Percentiles rank a stretch among this genome's conserved stretches.
phyloP scores from a whole-genome alignment of 768 basidiomycete species.

The Leccinellum luteum region DNA sequence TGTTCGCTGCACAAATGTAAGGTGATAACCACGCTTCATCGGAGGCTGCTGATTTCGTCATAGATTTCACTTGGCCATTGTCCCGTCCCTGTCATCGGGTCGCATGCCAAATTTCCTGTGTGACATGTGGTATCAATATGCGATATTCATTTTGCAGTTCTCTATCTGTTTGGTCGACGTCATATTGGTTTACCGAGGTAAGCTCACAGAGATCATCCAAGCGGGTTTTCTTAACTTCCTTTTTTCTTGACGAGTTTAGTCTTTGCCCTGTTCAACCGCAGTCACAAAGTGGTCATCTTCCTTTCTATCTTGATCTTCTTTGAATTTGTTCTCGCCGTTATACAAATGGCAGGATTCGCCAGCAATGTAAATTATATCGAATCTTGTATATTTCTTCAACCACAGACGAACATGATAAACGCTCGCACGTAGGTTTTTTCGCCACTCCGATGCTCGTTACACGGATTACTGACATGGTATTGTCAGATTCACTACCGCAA shows the following conservation, averaged over 20 bases:
- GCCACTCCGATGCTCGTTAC: background rate
- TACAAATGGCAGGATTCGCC: constrained; percentile 23
- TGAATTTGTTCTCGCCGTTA: constrained; percentile 13
- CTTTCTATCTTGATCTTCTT: constrained; percentile 10
- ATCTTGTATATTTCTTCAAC: constrained; percentile 27
- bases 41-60: background rate
- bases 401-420: background rate
- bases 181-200: constrained; percentile 25
- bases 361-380: background rate
- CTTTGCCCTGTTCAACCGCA: constrained; percentile 35
- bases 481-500: constrained; percentile 15
- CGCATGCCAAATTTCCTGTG: constrained; percentile 4
- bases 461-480: background rate
- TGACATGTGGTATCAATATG: constrained; percentile 9
- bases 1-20: constrained; percentile 12
- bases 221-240: background rate
- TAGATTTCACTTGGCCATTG: constrained; percentile 10
- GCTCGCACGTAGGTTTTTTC: constrained; percentile 17
- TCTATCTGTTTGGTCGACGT: constrained; percentile 16
- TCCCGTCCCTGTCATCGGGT: constrained; percentile 11
- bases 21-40: background rate
- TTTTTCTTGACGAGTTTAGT: constrained; percentile 5
- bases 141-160: constrained; percentile 3
- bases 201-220: background rate
- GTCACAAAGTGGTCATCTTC: constrained; percentile 24